Base-by-base conservation (phyloP, 768 basidiomycete species). In the Astraeus odoratus region DNA sequence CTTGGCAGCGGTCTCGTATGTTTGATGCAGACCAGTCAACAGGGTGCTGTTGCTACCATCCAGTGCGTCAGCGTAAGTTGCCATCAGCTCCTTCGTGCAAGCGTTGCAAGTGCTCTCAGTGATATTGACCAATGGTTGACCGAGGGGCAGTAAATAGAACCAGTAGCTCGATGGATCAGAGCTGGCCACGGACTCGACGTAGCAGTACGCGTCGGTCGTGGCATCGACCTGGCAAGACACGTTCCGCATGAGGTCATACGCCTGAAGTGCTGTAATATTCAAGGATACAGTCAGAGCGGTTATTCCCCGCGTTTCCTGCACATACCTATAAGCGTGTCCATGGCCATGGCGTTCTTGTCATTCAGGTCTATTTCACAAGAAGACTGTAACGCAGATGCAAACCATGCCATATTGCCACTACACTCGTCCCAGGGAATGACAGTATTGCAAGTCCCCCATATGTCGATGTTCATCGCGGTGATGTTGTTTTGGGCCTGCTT, bases 361-460 rank as follows among this genome's bases (percentile, higher is more conserved):
- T 56, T 57, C 18, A 90, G 57, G 53, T 92, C 90, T 15, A 60
- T 50, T 20, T 66, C 62, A 55, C 89, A 92, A 1, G 70, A 64
- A 1, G 58, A 55, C 51, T 72, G 61, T 13, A 89, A 60, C 25
- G 64, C 52, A 1, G 62, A 56, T 2, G 76, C 74, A 58, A 83
- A 86, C 71, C 75, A 77, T 5, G 55, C 70, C 80, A 93, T 87
- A 51, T 83, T 85, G 23, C 65, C 51, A n/a, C 64, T 52, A 53
- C 89, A 93, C 48, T 81, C 72, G 19, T 63, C 68, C 12, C 65
- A 58, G 2, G 60, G 56, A 1, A 63, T 55, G 13, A 58, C 64
- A 5, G 86, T 85, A 53, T 88, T 82, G 61, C 90, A 93, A 0
- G 83, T 87, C 2, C 85, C 86, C 81, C 86, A 87, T 6, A 91